These are phyloP conservation scores for Tetrapisispora taiwanensis DNA, from an alignment of 805 yeast genomes.

Conservation along the genomic window DNA sequence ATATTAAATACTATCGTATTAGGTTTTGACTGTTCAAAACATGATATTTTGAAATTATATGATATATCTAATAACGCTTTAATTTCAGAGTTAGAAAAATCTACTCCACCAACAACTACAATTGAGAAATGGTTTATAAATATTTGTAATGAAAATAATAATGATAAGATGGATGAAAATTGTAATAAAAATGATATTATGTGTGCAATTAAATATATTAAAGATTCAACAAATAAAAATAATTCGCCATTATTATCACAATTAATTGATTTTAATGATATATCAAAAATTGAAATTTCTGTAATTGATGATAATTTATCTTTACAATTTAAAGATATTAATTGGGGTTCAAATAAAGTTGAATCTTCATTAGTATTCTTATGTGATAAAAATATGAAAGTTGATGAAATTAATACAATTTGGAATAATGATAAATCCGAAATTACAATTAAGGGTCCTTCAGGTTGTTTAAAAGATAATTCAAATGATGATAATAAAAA, in stretches of 20 bases:
- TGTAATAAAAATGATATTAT: slow-evolving; percentile 68
- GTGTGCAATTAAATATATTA: slow-evolving; percentile 61
- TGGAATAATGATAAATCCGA: slow-evolving; percentile 21
- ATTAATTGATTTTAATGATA: slow-evolving; percentile 43
- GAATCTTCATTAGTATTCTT: slow-evolving; percentile 38
- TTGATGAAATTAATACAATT: slow-evolving; percentile 18
- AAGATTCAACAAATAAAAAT: slow-evolving; percentile 33
- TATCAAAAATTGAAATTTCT: slow-evolving; percentile 21
- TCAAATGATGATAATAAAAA: slow-evolving; percentile 19
- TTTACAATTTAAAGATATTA: slow-evolving; percentile 40
- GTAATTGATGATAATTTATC: slow-evolving; percentile 28
- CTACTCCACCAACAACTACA: slow-evolving; percentile 75
- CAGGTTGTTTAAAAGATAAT: slow-evolving; percentile 33
- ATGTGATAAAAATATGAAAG: slow-evolving; percentile 36
- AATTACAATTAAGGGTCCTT: slow-evolving; percentile 32
- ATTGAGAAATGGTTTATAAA: slow-evolving; percentile 59
- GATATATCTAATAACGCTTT: slow-evolving; percentile 6
- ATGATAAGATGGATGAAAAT: slow-evolving; percentile 30
- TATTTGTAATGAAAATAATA: slow-evolving; percentile 43
- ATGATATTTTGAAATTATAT: slow-evolving; percentile 19
- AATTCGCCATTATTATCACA: slow-evolving; percentile 39
- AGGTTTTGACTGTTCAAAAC: slow-evolving; percentile 14
- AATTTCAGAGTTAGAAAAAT: slow-evolving; percentile 34
- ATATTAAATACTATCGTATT: background rate
- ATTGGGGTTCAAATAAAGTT: slow-evolving; percentile 59